Conservation (phyloP, 129 eudicot species). For the Chrysanthemum makinoi region DNA sequence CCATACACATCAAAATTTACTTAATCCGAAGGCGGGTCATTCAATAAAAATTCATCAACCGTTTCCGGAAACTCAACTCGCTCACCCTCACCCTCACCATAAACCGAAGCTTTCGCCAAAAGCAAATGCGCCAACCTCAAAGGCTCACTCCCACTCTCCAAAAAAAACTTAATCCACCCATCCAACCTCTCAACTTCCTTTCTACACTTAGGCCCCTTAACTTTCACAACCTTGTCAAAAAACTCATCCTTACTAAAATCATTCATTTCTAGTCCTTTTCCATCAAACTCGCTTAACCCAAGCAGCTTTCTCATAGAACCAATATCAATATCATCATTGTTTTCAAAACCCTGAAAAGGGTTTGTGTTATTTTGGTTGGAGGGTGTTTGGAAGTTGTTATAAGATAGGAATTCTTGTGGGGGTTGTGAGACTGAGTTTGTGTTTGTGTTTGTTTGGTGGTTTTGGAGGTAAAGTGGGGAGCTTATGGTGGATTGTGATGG, state of each 20-base stretch:
- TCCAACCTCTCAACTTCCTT: conserved; percentile 71
- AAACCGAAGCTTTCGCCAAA: conserved; percentile 62
- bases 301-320: conserved; percentile 51
- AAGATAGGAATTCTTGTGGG: conserved; percentile 56
- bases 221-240: conserved; percentile 61
- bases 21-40: conserved; percentile 52
- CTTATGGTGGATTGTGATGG: conserved; percentile 40
- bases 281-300: conserved; percentile 44
- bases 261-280: conserved; percentile 15
- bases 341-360: conserved; percentile 21
- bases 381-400: conserved; percentile 23
- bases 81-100: conserved; percentile 27
- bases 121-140: conserved; percentile 76
- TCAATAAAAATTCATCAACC: conserved; percentile 56
- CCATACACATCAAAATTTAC: background rate
- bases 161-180: conserved; percentile 65
- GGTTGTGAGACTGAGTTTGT: conserved; percentile 44
- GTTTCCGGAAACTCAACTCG: conserved; percentile 57
- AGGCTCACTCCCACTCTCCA: conserved; percentile 45
- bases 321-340: conserved; percentile 37
- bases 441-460: conserved; percentile 36
- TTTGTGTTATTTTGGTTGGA: conserved; percentile 24
- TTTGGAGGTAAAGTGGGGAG: conserved; percentile 56
- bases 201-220: conserved; percentile 65
- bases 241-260: conserved; percentile 51